Conservation (phyloP, 129 eudicot genomes). For the Artemisia tridentata region DNA sequence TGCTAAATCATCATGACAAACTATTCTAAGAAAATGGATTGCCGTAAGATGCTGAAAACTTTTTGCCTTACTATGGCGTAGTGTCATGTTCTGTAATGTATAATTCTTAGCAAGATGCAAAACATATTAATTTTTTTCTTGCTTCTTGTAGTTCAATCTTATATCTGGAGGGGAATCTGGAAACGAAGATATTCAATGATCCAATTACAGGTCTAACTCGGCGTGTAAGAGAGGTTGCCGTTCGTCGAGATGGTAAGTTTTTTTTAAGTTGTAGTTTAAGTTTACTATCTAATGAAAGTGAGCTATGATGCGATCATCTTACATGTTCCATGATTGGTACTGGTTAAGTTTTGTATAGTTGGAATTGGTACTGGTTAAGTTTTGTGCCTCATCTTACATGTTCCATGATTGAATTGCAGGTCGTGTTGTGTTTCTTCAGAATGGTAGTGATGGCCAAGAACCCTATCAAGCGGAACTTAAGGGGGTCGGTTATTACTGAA, state of each 20-base stretch:
- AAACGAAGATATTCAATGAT: slow-evolving; percentile 79
- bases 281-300: neutral
- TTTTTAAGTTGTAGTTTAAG: neutral
- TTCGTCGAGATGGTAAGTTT: slow-evolving; percentile 69
- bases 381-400: neutral
- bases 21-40: neutral
- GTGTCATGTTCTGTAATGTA: neutral
- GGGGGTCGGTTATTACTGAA: slow-evolving; percentile 77
- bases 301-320: neutral
- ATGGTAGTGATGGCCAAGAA: slow-evolving; percentile 43
- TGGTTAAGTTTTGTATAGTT: too few species aligned
- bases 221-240: slow-evolving; percentile 81
- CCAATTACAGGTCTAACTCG: slow-evolving; percentile 85
- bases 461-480: slow-evolving; percentile 35
- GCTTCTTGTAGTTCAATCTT: slow-evolving; percentile 48
- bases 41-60: neutral
- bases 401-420: slow-evolving; percentile 46
- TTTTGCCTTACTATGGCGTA: neutral
- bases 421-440: slow-evolving; percentile 67
- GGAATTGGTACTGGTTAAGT: too few species aligned
- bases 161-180: slow-evolving; percentile 93
- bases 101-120: neutral
- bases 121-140: neutral
- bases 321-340: too few species aligned
- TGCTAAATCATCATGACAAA: neutral